Base-by-base conservation (phyloP, 345 rosid species). In the Ailanthus altissimus region DNA sequence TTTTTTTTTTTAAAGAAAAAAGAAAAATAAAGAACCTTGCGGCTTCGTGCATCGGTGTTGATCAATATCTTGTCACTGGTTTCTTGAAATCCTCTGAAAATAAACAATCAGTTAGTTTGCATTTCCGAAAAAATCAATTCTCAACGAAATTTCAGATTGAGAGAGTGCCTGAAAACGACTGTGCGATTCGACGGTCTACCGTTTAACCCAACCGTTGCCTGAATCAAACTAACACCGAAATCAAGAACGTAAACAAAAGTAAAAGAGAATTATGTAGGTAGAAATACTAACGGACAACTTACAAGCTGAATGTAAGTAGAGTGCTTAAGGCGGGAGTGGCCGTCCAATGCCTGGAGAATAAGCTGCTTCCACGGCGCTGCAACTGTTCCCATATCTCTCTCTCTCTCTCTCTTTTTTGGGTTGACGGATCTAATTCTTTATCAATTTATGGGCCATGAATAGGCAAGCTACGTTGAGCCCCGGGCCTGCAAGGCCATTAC, bases 151-250 rank as follows among this genome's bases (percentile, higher is more conserved):
- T 65, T 18, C 20, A 7, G 28, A 71, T 3, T 45, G 14, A n/a
- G 58, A 25, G 20, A 36, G 68, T 53, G 86, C 97, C 98, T 88
- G 85, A 92, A 93, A 54, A 92, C 97, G 40, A 93, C 91, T 10
- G 97, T 89, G 66, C 98, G 97, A 84, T 95, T 90, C 72, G 92
- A 89, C 77, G 99, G 99, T 49, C 90, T 79, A 38, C 94, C 98
- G 58, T 89, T 88, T 2, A 83, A 79, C 78, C 97, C 96, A 75
- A 90, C 50, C 6, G 98, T 93, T 51, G 97, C 97, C 97, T 93
- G 85, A 70, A 82, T 51, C 69, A 45, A 50, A n/a, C 11, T 12
- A 25, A 49, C 21, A 58, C 74, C 74, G 21, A 38, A 18, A 46
- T 42, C 32, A 74, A 59, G 2, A 53, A 46, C 53, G 25, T 15